Evolutionary conservation across 331 rosid species (phyloP).

Genomic region (Stylosanthes scabra): DNA sequence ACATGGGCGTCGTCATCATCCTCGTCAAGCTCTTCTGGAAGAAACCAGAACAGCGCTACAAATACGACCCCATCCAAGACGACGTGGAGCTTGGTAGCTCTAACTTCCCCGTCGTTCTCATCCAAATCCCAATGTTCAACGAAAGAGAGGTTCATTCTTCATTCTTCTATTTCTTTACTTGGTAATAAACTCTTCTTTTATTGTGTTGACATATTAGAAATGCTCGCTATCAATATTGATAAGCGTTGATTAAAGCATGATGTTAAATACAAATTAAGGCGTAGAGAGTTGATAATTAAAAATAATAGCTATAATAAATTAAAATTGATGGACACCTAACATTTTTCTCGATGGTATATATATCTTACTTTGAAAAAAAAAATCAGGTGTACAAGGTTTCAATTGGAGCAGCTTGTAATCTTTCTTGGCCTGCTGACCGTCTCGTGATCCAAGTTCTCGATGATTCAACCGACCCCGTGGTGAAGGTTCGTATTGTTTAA

Average conservation of each 20-base stretch:
- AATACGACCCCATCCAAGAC: constrained; percentile 58
- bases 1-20: constrained; percentile 77
- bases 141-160: constrained; percentile 60
- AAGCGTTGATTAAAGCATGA: too few relatives aligned
- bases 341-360: too few relatives aligned
- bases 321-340: too few relatives aligned
- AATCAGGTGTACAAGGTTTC: constrained; percentile 81
- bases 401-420: constrained; percentile 87
- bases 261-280: too few relatives aligned
- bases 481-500: constrained; percentile 15
- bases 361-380: too few relatives aligned
- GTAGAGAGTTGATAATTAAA: too few relatives aligned
- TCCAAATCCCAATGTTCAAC: constrained; percentile 87
- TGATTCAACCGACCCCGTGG: constrained; percentile 73
- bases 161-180: too few relatives aligned
- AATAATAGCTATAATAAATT: too few relatives aligned
- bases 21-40: constrained; percentile 74
- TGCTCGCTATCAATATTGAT: too few relatives aligned
- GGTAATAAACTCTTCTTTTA: too few relatives aligned
- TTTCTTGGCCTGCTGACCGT: constrained; percentile 88
- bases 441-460: constrained; percentile 89
- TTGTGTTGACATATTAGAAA: too few relatives aligned
- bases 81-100: constrained; percentile 67
- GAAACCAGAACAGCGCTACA: constrained; percentile 75
- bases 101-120: constrained; percentile 68